A percentile compares a stretch with the other conserved stretches of the same genome.
These are phyloP conservation scores for Entrophospora sp. DNA, from an alignment of 192 early-diverging fungal genomes.

Conservation along the genomic window DNA sequence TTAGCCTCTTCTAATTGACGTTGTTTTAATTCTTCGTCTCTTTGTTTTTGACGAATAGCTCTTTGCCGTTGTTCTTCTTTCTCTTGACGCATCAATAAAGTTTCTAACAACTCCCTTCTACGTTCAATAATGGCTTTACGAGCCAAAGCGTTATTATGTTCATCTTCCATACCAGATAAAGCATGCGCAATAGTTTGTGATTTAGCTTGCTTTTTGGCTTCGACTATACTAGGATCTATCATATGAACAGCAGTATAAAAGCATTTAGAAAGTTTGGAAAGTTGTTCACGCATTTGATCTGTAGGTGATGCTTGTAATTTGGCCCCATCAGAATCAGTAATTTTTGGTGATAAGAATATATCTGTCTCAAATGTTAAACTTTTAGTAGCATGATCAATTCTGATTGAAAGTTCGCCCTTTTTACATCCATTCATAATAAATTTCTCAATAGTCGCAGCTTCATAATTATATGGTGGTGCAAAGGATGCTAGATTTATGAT, in stretches of 20 bases:
- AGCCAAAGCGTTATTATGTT: slow-evolving; percentile 66
- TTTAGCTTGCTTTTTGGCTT: slow-evolving; percentile 58
- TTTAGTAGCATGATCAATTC: slow-evolving; percentile 86
- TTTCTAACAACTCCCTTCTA: slow-evolving; percentile 70
- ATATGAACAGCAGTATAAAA: slow-evolving; percentile 78
- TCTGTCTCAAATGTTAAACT: slow-evolving; percentile 91
- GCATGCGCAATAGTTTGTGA: slow-evolving; percentile 62
- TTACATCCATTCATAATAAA: slow-evolving; percentile 98
- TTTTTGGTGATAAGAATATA: slow-evolving; percentile 68
- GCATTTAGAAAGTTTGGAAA: slow-evolving; percentile 76
- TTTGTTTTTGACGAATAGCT: slow-evolving; percentile 59
- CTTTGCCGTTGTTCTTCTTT: slow-evolving; percentile 76
- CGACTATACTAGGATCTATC: slow-evolving; percentile 67
- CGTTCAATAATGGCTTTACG: slow-evolving; percentile 85
- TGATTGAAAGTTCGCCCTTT: slow-evolving; percentile 90
- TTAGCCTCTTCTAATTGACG: slow-evolving; percentile 79
- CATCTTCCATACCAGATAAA: slow-evolving; percentile 64
- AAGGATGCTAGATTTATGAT: slow-evolving; percentile 83
- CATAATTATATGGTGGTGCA: slow-evolving; percentile 77
- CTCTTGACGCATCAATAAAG: slow-evolving; percentile 65
- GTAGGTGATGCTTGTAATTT: slow-evolving; percentile 77
- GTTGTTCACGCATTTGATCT: slow-evolving; percentile 89
- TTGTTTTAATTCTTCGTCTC: slow-evolving; percentile 74
- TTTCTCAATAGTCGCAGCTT: slow-evolving; percentile 85
- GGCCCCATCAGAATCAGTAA: slow-evolving; percentile 70